Base-by-base conservation (phyloP, 495 filamentous ascomycete genomes). In the Clohesyomyces aquaticus region DNA sequence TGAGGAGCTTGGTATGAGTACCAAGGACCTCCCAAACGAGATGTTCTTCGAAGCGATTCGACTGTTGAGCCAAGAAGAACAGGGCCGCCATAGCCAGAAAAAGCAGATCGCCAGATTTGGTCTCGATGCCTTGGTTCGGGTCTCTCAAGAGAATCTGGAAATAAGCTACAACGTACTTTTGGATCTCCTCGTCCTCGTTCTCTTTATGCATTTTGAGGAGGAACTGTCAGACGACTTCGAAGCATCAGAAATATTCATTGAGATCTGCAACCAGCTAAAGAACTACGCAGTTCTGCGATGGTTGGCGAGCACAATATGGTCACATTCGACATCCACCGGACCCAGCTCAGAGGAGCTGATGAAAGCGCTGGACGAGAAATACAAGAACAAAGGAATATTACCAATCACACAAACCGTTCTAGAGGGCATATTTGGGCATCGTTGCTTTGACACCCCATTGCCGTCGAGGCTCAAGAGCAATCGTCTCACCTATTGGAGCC, bases 201-300 rank as follows among this genome's bases (percentile, higher is more conserved):
- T 92, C 18, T 89, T 96, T 65, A 84, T 97, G 73, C 88, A 90
- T 69, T 83, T 84, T 45, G 92, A 93, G 65, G 82, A 84, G 27
- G 85, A 88, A 26, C 81, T 84, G 14, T 82, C 85, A 1, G 80
- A 84, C n/a, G 76, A 78, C 14, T 88, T 93, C 59, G 84, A 91
- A 64, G 81, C 88, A 22, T 81, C 84, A 19, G 75, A 80, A 4
- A 74, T 96, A 0, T 98, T 88, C 70, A 76, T 78, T 27, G 82
- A 83, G 10, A 72, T 96, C 10, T 74, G 95, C 3, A 75, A 79
- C 32, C 79, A 85, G 53, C 79, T 98, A 16, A 82, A 84, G 35
- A 84, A 91, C 69, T 85, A 91, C 63, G 85, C 91, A 55, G 81
- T 97, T 63, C 79, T 96, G 71, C 77, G 76, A 61, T 99, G 93